Conservation (phyloP, 331 rosid species). For the Cydonia oblonga region DNA sequence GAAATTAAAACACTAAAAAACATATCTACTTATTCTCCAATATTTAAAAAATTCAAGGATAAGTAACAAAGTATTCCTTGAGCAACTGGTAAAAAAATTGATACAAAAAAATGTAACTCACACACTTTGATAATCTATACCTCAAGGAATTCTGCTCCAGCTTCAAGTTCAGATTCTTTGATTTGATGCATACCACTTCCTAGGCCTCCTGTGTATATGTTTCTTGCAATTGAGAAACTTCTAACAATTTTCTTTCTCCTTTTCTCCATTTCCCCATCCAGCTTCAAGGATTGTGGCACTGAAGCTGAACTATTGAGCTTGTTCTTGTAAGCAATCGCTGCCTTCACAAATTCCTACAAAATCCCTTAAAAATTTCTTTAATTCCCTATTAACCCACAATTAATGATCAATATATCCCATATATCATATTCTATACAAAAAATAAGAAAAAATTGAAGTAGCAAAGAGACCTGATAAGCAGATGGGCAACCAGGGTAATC, state of each 20-base stretch:
- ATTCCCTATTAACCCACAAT: neutral
- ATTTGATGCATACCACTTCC: constrained; percentile 4
- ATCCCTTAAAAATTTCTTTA: neutral
- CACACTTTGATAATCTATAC: constrained; percentile 10
- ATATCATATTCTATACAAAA: too few relatives aligned
- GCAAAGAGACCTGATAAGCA: constrained; percentile 54
- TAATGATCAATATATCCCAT: too few relatives aligned
- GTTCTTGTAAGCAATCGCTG: constrained; percentile 73
- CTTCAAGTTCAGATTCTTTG: constrained; percentile 67
- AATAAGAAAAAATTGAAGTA: neutral
- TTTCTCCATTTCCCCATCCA: constrained; percentile 61
- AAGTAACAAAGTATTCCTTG: neutral
- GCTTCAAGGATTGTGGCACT: constrained; percentile 33
- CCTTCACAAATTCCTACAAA: constrained; percentile 74
- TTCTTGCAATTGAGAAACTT: constrained; percentile 73
- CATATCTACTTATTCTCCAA: neutral
- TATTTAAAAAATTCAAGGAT: neutral
- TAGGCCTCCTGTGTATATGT: constrained; percentile 38
- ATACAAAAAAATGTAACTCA: neutral
- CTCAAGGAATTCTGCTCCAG: constrained; percentile 80
- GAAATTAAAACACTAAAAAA: neutral
- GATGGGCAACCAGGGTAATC: constrained; percentile 80
- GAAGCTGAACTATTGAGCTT: constrained; percentile 31
- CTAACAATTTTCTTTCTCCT: constrained; percentile 40
- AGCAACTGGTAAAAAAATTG: neutral